A percentile compares a stretch with the other conserved stretches of the same genome.
Conservation (phyloP, 305 asterid genomes). For the Plantago lanceolata region DNA sequence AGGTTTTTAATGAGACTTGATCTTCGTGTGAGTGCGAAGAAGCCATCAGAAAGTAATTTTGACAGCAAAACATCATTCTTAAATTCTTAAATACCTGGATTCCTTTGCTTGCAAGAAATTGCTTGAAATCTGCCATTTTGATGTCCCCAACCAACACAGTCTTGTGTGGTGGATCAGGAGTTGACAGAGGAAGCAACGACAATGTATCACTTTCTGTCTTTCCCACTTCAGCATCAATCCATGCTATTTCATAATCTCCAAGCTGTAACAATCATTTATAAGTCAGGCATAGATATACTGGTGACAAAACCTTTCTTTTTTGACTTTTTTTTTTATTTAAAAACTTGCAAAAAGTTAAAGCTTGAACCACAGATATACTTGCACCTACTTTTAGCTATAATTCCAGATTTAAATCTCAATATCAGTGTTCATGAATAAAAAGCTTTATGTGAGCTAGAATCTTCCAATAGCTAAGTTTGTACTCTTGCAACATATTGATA, state of each 20-base stretch:
- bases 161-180: constrained; percentile 73
- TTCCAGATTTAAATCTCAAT: too few species aligned
- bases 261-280: constrained; percentile 44
- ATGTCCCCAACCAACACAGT: constrained; percentile 94
- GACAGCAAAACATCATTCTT: background rate
- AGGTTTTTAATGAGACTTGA: too few species aligned
- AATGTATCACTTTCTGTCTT: constrained; percentile 63
- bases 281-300: background rate
- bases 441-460: too few species aligned
- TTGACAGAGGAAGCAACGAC: constrained; percentile 68
- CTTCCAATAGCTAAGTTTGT: too few species aligned
- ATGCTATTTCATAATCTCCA: constrained; percentile 92
- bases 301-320: too few species aligned
- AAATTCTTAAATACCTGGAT: constrained; percentile 58
- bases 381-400: too few species aligned
- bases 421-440: too few species aligned
- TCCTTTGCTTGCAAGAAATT: constrained; percentile 86
- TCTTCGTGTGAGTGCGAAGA: background rate
- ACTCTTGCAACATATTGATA: too few species aligned
- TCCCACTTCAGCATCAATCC: constrained; percentile 94
- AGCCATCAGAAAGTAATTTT: constrained; percentile 5
- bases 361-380: too few species aligned
- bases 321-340: too few species aligned
- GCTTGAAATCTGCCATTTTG: constrained; percentile 95
- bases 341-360: too few species aligned